Conservation (phyloP, 2,329 filamentous ascomycete species). For the Stagonosporopsis vannaccii region DNA sequence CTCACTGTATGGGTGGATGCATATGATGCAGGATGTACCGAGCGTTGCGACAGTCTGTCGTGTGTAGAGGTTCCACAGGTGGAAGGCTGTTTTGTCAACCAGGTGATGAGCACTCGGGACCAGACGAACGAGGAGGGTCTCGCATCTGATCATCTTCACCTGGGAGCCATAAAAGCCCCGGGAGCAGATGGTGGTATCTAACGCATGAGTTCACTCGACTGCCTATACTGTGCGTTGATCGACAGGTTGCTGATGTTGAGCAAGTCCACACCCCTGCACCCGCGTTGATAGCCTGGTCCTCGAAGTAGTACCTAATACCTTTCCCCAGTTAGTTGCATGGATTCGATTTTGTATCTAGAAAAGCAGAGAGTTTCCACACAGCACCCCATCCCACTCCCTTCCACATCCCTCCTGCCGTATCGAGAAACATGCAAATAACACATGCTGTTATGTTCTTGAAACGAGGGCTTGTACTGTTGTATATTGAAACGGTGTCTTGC, state of each 20-base stretch:
- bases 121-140: background rate
- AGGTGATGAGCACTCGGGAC: background rate
- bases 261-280: background rate
- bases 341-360: too few species aligned
- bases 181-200: background rate
- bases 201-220: background rate
- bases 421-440: too few species aligned
- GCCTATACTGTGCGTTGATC: background rate
- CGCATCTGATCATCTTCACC: background rate
- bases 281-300: too few species aligned
- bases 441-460: too few species aligned
- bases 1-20: slow-evolving; percentile 12
- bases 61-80: slow-evolving; percentile 11
- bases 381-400: too few species aligned
- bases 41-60: slow-evolving; percentile 12
- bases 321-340: too few species aligned
- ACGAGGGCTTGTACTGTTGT: too few species aligned
- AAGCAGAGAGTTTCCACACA: too few species aligned
- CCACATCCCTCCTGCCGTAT: too few species aligned
- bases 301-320: too few species aligned
- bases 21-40: background rate
- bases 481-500: too few species aligned
- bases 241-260: background rate
- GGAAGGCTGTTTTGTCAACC: slow-evolving; percentile 6
- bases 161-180: slow-evolving; percentile 14